Evolutionary conservation across 331 rosid genomes (phyloP).

Genomic region (Malus hybrid): DNA sequence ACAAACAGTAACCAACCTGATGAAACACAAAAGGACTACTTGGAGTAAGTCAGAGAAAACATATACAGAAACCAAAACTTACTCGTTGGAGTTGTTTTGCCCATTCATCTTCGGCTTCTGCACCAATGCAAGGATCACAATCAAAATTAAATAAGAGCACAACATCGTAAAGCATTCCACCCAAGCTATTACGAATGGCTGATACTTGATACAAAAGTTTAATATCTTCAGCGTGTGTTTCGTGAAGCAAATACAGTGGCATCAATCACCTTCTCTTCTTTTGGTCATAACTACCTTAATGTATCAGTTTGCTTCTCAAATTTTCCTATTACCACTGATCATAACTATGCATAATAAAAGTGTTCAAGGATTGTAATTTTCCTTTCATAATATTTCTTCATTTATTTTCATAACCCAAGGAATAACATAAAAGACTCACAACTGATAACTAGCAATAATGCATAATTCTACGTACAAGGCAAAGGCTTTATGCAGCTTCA

Average conservation of each 20-base stretch:
- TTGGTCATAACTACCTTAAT: background rate
- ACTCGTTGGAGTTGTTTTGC: background rate
- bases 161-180: background rate
- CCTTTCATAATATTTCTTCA: background rate
- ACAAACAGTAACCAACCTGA: background rate
- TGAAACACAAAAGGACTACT: background rate
- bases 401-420: background rate
- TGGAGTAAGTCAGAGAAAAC: background rate
- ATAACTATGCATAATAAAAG: too few species aligned
- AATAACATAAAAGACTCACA: background rate
- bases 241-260: background rate
- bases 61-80: background rate
- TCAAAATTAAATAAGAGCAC: background rate
- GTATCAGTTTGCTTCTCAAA: background rate
- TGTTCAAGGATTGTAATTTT: background rate
- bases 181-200: background rate
- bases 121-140: background rate
- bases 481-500: too few species aligned
- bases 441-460: background rate
- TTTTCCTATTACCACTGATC: background rate
- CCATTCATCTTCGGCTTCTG: background rate
- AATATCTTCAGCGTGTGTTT: background rate
- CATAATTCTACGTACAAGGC: background rate
- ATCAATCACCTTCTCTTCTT: background rate
- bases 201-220: background rate